Conservation (phyloP, 805 yeast species). For the Candida wancherniae region DNA sequence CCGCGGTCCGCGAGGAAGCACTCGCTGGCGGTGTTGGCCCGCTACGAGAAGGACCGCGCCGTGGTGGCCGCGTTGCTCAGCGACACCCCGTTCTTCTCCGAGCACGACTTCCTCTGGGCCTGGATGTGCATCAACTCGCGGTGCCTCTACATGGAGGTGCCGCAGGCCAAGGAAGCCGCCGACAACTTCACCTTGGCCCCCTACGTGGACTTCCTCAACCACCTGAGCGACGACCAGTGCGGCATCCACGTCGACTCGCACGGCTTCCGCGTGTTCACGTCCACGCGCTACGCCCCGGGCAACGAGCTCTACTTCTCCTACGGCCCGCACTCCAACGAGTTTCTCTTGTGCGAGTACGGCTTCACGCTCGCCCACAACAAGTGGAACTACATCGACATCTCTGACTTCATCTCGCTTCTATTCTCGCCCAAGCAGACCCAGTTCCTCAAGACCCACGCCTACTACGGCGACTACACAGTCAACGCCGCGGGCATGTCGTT, state of each 20-base stretch:
- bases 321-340: slow-evolving; percentile 86
- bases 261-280: slow-evolving; percentile 50
- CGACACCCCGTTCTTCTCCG: slow-evolving; percentile 9
- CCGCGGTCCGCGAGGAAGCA: slow-evolving; percentile 43
- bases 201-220: slow-evolving; percentile 83
- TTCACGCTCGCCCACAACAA: slow-evolving; percentile 54
- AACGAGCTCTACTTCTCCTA: slow-evolving; percentile 72
- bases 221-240: slow-evolving; percentile 52
- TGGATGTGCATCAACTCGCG: slow-evolving; percentile 92
- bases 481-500: slow-evolving; percentile 52
- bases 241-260: slow-evolving; percentile 38
- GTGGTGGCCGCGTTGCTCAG: slow-evolving; percentile 26
- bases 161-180: slow-evolving; percentile 43
- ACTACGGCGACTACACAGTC: slow-evolving; percentile 72
- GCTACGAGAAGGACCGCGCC: slow-evolving; percentile 45
- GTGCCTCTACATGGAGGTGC: slow-evolving; percentile 74
- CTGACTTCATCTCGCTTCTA: slow-evolving; percentile 38
- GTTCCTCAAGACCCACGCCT: slow-evolving; percentile 50
- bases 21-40: slow-evolving; percentile 34
- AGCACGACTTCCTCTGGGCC: slow-evolving; percentile 49
- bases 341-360: slow-evolving; percentile 82
- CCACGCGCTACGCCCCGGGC: slow-evolving; percentile 22
- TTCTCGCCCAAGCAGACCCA: slow-evolving; percentile 31
- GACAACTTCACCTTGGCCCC: slow-evolving; percentile 91
- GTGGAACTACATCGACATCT: slow-evolving; percentile 70